Conservation (phyloP, 2,329 filamentous ascomycete genomes). For the Blastomyces emzantsi region DNA sequence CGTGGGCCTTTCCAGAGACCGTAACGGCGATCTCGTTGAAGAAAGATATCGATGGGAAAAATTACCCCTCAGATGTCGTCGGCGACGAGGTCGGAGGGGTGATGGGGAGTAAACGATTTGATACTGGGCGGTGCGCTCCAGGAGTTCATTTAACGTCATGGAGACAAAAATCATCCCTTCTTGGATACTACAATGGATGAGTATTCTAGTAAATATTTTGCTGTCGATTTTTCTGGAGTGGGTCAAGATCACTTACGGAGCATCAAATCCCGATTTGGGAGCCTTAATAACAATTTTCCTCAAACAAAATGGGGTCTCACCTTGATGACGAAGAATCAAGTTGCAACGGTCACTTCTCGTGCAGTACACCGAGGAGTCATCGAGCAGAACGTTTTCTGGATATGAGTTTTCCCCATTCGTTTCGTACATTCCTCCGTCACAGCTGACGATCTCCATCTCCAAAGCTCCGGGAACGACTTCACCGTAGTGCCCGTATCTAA, state of each 20-base stretch:
- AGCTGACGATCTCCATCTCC: constrained; percentile 80
- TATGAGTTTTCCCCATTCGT: constrained; percentile 49
- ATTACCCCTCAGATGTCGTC: constrained; percentile 24
- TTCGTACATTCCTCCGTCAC: constrained; percentile 66
- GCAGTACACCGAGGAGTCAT: constrained; percentile 80
- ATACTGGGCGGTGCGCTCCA: constrained; percentile 64
- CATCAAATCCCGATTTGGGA: constrained; percentile 64
- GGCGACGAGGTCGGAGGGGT: constrained; percentile 21
- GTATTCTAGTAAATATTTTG: not conserved
- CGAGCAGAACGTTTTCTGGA: constrained; percentile 72
- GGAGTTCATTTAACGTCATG: constrained; percentile 70
- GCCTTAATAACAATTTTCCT: constrained; percentile 84
- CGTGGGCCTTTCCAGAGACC: constrained; percentile 25
- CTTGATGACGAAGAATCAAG: constrained; percentile 72
- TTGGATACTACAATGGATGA: constrained; percentile 53
- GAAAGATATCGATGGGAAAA: constrained; percentile 36
- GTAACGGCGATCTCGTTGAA: constrained; percentile 29
- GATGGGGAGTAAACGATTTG: constrained; percentile 55
- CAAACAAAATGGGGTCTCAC: constrained; percentile 69
- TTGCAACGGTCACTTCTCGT: constrained; percentile 84
- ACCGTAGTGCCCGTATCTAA: constrained; percentile 77
- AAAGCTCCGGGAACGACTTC: constrained; percentile 76
- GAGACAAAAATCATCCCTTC: constrained; percentile 88
- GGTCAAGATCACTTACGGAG: constrained; percentile 57
- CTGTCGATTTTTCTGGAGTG: not conserved